These are phyloP conservation scores for Lactarius akahatsu DNA, from an alignment of 768 basidiomycete genomes.

Conservation along the genomic window DNA sequence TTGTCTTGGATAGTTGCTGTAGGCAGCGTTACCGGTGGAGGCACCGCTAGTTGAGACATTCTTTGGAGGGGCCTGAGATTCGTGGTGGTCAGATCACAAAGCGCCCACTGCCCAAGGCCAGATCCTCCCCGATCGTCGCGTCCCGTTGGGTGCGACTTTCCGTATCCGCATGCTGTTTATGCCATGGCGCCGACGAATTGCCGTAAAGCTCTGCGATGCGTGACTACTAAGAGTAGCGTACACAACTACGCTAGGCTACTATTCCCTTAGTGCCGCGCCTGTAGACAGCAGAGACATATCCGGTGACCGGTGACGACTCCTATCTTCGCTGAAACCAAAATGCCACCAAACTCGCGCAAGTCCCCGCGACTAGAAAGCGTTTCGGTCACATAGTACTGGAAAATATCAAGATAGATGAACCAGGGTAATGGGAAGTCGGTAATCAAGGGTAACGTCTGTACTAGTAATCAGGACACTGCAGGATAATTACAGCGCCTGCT, in stretches of 20 bases:
- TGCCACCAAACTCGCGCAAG: background rate
- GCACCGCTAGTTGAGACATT: constrained; percentile 6
- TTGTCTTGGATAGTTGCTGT: constrained; percentile 27
- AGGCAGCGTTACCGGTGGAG: constrained; percentile 20
- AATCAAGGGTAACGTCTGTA: background rate
- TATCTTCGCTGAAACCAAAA: background rate
- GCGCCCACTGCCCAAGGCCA: background rate
- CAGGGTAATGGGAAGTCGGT: background rate
- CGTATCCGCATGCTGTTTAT: background rate
- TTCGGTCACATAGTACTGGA: background rate
- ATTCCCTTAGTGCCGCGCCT: too few species aligned
- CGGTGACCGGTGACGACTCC: background rate
- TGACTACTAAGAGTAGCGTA: background rate
- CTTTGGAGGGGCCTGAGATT: background rate
- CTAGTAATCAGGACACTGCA: background rate
- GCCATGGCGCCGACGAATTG: background rate
- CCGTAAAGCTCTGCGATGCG: background rate
- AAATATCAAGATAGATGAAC: background rate
- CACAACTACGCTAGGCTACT: background rate
- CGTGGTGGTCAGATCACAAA: background rate
- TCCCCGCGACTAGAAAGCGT: background rate
- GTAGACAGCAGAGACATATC: background rate
- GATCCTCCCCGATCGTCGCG: too few species aligned
- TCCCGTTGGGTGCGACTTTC: background rate
- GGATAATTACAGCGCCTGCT: background rate